These are phyloP conservation scores for Juncus effusus DNA, from an alignment of 176 grass and related monocot genomes.

Conservation along the genomic window DNA sequence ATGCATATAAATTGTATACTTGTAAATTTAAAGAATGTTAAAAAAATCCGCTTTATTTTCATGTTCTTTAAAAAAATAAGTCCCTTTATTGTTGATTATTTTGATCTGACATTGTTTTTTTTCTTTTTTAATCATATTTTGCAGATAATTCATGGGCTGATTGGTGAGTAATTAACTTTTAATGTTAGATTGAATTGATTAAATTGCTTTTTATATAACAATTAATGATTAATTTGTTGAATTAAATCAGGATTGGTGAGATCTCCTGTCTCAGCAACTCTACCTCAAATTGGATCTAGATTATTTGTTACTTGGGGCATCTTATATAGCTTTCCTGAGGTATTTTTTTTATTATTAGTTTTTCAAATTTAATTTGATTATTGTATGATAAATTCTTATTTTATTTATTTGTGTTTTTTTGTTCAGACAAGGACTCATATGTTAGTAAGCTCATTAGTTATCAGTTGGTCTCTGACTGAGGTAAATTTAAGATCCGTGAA, in stretches of 20 bases:
- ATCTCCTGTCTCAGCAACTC: conserved; percentile 34
- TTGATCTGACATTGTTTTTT: conserved; percentile 14
- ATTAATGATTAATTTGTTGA: background rate
- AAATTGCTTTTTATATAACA: background rate
- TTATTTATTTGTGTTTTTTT: conserved; percentile 7
- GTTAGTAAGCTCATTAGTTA: conserved; percentile 70
- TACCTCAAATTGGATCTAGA: conserved; percentile 39
- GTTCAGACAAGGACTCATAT: conserved; percentile 56
- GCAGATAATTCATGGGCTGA: conserved; percentile 50
- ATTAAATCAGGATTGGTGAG: conserved; percentile 40
- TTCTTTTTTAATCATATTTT: conserved; percentile 11
- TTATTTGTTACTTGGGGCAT: conserved; percentile 50
- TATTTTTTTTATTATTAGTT: conserved; percentile 19
- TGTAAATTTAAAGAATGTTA: too few species aligned
- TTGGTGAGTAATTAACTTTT: conserved; percentile 30
- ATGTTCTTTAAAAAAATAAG: background rate
- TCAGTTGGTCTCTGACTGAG: conserved; percentile 96
- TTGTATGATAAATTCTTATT: background rate
- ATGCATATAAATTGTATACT: too few species aligned
- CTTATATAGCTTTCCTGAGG: conserved; percentile 45
- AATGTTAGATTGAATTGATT: background rate
- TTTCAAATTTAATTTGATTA: background rate
- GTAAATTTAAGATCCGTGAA: conserved; percentile 28
- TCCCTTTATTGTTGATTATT: conserved; percentile 3
- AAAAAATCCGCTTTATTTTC: background rate